A percentile compares a stretch with the other conserved stretches of the same genome.
Evolutionary conservation across 768 basidiomycete species (phyloP).

Genomic region (Sporobolomyces pararoseus): DNA sequence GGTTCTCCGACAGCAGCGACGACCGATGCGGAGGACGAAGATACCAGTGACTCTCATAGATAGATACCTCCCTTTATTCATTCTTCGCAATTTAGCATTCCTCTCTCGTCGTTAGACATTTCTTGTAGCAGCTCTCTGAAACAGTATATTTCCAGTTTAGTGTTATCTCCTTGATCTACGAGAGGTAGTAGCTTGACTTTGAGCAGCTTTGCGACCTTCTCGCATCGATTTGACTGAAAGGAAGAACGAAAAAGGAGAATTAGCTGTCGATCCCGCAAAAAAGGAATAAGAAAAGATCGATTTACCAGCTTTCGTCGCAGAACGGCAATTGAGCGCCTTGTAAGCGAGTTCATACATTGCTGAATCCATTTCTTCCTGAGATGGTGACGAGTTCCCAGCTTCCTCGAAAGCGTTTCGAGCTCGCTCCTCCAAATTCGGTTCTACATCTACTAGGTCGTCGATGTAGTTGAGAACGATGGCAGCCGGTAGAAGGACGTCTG

Average conservation of each 20-base stretch:
- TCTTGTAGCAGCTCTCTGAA: no score
- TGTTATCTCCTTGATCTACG: neutral
- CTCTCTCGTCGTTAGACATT: no score
- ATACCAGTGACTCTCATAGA: conserved; percentile 12
- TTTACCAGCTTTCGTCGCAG: conserved; percentile 24
- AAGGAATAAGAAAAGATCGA: neutral
- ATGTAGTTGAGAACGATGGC: conserved; percentile 15
- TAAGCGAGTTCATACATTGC: neutral
- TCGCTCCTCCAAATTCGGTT: neutral
- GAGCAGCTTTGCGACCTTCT: conserved; percentile 1
- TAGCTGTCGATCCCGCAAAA: neutral
- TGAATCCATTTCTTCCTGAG: neutral
- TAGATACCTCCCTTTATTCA: neutral
- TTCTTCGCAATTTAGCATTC: no score
- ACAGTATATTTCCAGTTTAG: no score
- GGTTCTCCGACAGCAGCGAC: neutral
- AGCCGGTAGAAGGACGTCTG: conserved; percentile 24
- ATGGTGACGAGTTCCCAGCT: neutral
- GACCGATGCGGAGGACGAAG: neutral
- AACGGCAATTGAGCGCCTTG: conserved; percentile 4
- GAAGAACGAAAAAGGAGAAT: neutral
- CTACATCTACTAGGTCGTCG: neutral
- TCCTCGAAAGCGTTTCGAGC: neutral
- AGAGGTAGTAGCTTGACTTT: neutral
- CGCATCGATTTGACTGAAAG: conserved; percentile 5